These are phyloP conservation scores for Cercospora citrullina DNA, from an alignment of 2,329 filamentous ascomycete genomes.

Conservation along the genomic window DNA sequence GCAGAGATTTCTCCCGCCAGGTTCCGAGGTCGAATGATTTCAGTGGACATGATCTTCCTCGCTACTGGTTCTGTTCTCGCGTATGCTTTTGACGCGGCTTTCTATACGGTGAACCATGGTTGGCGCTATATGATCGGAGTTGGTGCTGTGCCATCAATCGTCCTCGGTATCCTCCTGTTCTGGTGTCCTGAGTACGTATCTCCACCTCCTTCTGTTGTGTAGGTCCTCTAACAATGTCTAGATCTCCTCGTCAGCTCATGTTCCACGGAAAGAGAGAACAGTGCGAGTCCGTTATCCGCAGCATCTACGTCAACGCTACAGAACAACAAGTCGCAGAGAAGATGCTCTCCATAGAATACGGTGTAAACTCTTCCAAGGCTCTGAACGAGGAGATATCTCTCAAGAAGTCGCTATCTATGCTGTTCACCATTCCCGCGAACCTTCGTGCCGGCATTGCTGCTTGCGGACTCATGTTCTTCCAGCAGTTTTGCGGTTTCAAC, in stretches of 20 bases:
- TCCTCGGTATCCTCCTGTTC: conserved; percentile 39
- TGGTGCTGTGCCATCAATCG: conserved; percentile 40
- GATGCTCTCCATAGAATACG: conserved; percentile 31
- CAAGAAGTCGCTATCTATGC: conserved; percentile 35
- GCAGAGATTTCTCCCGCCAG: conserved; percentile 53
- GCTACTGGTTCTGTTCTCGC: conserved; percentile 38
- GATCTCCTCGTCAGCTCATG: conserved; percentile 43
- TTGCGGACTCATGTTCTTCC: conserved; percentile 44
- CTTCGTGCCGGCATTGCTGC: conserved; percentile 43
- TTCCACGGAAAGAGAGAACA: conserved; percentile 40
- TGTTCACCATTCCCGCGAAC: conserved; percentile 42
- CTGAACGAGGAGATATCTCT: conserved; percentile 35
- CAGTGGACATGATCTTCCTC: conserved; percentile 43
- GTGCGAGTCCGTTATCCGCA: conserved; percentile 39
- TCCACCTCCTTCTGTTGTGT: not conserved
- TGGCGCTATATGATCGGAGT: conserved; percentile 40
- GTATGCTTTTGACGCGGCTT: conserved; percentile 39
- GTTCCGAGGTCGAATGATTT: conserved; percentile 44
- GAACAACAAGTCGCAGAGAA: conserved; percentile 30
- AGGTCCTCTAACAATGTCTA: not conserved
- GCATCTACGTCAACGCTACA: conserved; percentile 38
- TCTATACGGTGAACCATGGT: conserved; percentile 38
- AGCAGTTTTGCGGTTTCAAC: conserved; percentile 57
- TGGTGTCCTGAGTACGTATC: conserved; percentile 35
- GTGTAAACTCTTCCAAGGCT: conserved; percentile 37